Percentiles rank a stretch among this genome's conserved stretches.
Evolutionary conservation across 257 asterid genomes (phyloP).

Genomic region (Ligustrum vulgare): DNA sequence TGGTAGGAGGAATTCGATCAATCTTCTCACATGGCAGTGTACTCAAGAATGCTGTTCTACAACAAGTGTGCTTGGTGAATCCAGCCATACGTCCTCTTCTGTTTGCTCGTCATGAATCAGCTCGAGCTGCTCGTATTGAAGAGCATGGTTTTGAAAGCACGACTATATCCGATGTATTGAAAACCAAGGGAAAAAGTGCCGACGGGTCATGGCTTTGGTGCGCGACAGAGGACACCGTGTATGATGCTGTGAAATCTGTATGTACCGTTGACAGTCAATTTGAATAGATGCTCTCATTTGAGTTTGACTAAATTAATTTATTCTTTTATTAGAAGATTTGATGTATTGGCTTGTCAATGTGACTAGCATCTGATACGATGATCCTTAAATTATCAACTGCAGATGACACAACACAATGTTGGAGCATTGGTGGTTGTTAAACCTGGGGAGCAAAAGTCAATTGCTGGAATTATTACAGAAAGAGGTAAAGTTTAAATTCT

Average conservation of each 20-base stretch:
- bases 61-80: slow-evolving; percentile 37
- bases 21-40: slow-evolving; percentile 38
- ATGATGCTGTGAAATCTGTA: slow-evolving; percentile 61
- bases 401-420: slow-evolving; percentile 64
- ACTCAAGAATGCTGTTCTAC: slow-evolving; percentile 45
- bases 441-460: slow-evolving; percentile 47
- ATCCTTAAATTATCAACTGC: slow-evolving; percentile 7
- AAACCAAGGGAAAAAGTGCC: slow-evolving; percentile 45
- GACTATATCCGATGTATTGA: slow-evolving; percentile 43
- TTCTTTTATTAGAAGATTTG: not conserved
- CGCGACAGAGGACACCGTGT: slow-evolving; percentile 53
- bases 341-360: not conserved
- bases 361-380: not conserved
- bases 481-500: slow-evolving; percentile 34
- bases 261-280: slow-evolving; percentile 8
- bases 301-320: not conserved
- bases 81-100: slow-evolving; percentile 33
- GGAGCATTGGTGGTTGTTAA: slow-evolving; percentile 63
- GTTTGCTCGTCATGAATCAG: slow-evolving; percentile 42
- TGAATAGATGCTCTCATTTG: not conserved
- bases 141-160: slow-evolving; percentile 63
- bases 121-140: slow-evolving; percentile 48
- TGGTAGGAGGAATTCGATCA: slow-evolving; percentile 50
- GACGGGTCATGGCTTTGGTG: slow-evolving; percentile 67
- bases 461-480: slow-evolving; percentile 56